Evolutionary conservation across 352 stramenopile species (phyloP).

Genomic region (Phytophthora ohioensis): DNA sequence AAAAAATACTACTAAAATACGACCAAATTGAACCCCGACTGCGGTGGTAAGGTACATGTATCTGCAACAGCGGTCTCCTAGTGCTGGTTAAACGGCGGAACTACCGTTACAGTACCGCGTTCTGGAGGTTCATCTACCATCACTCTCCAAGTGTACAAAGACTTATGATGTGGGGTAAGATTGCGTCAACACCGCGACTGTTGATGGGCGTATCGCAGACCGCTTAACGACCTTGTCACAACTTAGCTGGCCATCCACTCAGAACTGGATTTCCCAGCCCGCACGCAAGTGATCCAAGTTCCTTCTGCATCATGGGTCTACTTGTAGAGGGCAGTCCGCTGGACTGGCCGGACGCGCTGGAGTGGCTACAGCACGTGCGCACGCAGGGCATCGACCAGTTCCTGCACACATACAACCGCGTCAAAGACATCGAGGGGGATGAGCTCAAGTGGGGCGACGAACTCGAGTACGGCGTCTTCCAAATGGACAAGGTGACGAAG

Average conservation of each 20-base stretch:
- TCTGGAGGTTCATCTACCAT: too few relatives aligned
- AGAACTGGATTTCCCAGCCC: slow-evolving; percentile 22
- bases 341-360: slow-evolving; percentile 95
- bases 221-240: too few relatives aligned
- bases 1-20: too few relatives aligned
- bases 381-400: slow-evolving; percentile 97
- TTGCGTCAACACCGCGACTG: too few relatives aligned
- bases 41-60: too few relatives aligned
- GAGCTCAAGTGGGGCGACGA: slow-evolving; percentile 98
- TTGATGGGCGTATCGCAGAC: too few relatives aligned
- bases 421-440: slow-evolving; percentile 96
- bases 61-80: too few relatives aligned
- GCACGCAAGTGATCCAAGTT: slow-evolving; percentile 20
- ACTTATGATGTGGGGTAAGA: too few relatives aligned
- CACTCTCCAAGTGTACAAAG: too few relatives aligned
- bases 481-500: slow-evolving; percentile 90
- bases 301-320: slow-evolving; percentile 64
- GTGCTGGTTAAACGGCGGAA: too few relatives aligned
- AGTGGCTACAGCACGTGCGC: slow-evolving; percentile 96
- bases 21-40: too few relatives aligned
- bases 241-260: background rate
- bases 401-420: slow-evolving; percentile 96
- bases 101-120: too few relatives aligned
- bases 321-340: slow-evolving; percentile 95
- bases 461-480: slow-evolving; percentile 99